Conservation (phyloP, 495 filamentous ascomycete genomes). For the Penicillium cataractarum region DNA sequence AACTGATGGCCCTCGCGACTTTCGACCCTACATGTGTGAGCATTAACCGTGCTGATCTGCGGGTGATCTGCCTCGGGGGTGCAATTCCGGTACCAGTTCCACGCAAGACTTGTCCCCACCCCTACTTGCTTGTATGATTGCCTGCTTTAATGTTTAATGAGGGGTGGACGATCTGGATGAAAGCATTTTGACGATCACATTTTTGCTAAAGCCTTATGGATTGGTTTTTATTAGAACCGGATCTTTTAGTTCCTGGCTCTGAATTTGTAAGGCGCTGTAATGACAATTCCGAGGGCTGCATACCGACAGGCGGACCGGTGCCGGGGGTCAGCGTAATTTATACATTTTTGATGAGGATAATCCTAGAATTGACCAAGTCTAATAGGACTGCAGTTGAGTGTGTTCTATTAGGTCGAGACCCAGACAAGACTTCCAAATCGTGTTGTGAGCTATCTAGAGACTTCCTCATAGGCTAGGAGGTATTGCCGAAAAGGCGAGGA, state of each 20-base stretch:
- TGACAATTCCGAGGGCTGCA: background rate
- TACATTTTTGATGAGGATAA: background rate
- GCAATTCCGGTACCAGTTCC: constrained; percentile 14
- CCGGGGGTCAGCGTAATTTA: background rate
- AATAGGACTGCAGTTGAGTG: too few relatives aligned
- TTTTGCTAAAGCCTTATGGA: background rate
- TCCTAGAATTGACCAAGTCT: too few relatives aligned
- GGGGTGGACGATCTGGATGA: background rate
- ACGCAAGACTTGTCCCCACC: constrained; percentile 1
- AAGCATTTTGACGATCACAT: background rate
- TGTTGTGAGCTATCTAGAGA: too few relatives aligned
- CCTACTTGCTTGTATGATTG: background rate
- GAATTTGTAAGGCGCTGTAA: background rate
- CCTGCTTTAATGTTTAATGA: constrained; percentile 9
- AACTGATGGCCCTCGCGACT: background rate
- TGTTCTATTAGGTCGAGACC: too few relatives aligned
- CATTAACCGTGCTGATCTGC: constrained; percentile 21
- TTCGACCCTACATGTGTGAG: background rate
- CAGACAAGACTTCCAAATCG: too few relatives aligned
- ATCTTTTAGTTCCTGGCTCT: too few relatives aligned
- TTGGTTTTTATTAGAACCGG: background rate
- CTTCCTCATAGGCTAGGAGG: too few relatives aligned
- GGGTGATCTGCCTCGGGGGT: constrained; percentile 22
- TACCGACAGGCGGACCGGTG: background rate
- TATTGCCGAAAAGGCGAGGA: too few relatives aligned